Percentiles rank a stretch among this genome's conserved stretches.
These are phyloP conservation scores for Silene conica DNA, from an alignment of 148 eudicot genomes.

Conservation along the genomic window DNA sequence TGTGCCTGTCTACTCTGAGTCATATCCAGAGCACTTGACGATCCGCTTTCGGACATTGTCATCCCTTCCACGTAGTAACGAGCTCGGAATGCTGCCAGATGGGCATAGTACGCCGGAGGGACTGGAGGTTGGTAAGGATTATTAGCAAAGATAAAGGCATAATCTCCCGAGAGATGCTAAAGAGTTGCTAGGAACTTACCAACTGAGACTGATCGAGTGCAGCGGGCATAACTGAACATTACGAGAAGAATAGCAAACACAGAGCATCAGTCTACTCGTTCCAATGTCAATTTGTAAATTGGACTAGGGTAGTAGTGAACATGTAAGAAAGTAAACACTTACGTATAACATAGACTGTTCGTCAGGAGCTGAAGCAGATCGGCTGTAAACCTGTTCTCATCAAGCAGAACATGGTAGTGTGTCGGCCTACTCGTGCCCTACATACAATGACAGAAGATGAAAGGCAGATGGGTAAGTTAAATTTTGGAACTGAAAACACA, in stretches of 20 bases:
- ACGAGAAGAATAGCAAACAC: not conserved
- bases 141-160: not conserved
- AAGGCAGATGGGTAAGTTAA: not conserved
- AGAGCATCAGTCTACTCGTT: not conserved
- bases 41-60: constrained; percentile 38
- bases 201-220: constrained; percentile 84
- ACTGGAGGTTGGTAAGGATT: constrained; percentile 31
- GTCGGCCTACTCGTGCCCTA: constrained; percentile 92
- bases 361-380: constrained; percentile 63
- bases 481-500: not conserved
- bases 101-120: constrained; percentile 87
- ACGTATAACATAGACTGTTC: constrained; percentile 65
- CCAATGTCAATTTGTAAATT: not conserved
- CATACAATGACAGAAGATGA: not conserved
- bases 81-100: constrained; percentile 76
- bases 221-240: constrained; percentile 65
- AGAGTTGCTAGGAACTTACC: too few species aligned
- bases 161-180: not conserved
- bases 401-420: constrained; percentile 74
- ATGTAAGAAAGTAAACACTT: not conserved
- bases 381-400: constrained; percentile 64
- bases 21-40: constrained; percentile 28
- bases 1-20: constrained; percentile 26
- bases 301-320: not conserved
- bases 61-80: constrained; percentile 59